Evolutionary conservation across 2,329 filamentous ascomycete species (phyloP).

Genomic region (Rugonectria rugulosa): DNA sequence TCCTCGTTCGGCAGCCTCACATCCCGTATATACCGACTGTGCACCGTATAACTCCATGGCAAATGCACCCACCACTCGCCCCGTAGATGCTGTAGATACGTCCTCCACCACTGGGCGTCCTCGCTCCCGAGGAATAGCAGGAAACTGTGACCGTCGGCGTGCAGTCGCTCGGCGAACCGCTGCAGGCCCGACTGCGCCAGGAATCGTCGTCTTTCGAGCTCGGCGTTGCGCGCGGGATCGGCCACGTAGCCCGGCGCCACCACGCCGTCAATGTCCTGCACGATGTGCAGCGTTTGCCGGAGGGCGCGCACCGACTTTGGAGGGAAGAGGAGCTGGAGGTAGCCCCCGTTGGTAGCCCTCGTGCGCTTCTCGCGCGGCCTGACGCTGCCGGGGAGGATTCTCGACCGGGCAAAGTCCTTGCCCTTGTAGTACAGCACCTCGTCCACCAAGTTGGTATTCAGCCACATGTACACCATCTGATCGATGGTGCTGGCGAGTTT

Average conservation of each 20-base stretch:
- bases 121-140: conserved; percentile 16
- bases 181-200: conserved; percentile 3
- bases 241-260: conserved; percentile 8
- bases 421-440: conserved; percentile 18
- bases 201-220: conserved; percentile 8
- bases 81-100: conserved; percentile 6
- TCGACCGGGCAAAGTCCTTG: conserved; percentile 15
- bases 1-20: no score
- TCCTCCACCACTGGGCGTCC: conserved; percentile 19
- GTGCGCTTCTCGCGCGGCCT: conserved; percentile 4
- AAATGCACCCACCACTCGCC: conserved; percentile 17
- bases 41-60: conserved; percentile 16
- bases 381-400: not conserved
- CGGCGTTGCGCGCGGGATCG: conserved; percentile 3
- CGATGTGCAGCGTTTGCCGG: conserved; percentile 16
- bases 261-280: conserved; percentile 8
- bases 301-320: conserved; percentile 6
- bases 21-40: conserved; percentile 8
- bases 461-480: conserved; percentile 20
- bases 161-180: conserved; percentile 7
- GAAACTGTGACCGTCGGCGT: conserved; percentile 8
- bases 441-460: conserved; percentile 19
- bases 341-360: not conserved
- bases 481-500: conserved; percentile 13
- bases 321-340: conserved; percentile 14